These are phyloP conservation scores for Microbotryum lychnidis-dioicae DNA, from an alignment of 1,284 basidiomycete species.

Conservation along the genomic window DNA sequence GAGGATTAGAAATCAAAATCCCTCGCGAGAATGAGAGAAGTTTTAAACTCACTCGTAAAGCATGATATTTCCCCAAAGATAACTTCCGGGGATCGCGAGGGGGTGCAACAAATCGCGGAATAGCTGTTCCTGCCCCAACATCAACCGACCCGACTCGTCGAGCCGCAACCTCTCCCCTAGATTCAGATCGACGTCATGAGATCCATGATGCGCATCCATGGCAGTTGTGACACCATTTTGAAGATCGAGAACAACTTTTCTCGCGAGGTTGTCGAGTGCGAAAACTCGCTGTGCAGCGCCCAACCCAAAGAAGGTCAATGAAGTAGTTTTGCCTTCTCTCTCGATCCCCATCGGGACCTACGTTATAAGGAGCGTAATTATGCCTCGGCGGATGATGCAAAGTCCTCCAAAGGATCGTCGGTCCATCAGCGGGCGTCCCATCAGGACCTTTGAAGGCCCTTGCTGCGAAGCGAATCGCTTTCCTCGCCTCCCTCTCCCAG, in stretches of 20 bases:
- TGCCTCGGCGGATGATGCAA: constrained; percentile 30
- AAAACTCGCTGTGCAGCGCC: constrained; percentile 18
- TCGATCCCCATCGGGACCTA: not conserved
- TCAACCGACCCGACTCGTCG: constrained; percentile 20
- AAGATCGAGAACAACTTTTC: constrained; percentile 25
- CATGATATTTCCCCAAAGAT: constrained; percentile 28
- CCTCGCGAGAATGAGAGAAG: not conserved
- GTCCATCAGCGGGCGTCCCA: constrained; percentile 16
- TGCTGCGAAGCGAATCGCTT: constrained; percentile 22
- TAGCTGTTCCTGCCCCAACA: constrained; percentile 29
- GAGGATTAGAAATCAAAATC: not conserved
- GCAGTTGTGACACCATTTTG: not conserved
- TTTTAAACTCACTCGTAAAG: constrained; percentile 20
- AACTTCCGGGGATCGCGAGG: constrained; percentile 27
- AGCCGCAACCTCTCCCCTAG: constrained; percentile 20
- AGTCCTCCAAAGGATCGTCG: constrained; percentile 26
- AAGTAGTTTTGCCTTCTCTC: too few species aligned
- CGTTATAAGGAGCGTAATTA: constrained; percentile 30
- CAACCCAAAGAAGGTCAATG: too few species aligned
- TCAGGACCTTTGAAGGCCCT: constrained; percentile 14
- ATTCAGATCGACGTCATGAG: constrained; percentile 16
- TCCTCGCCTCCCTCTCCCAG: constrained; percentile 28
- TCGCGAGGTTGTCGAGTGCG: constrained; percentile 24
- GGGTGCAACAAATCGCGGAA: constrained; percentile 31
- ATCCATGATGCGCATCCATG: not conserved